Conservation (phyloP, 768 basidiomycete species). For the Wakefieldia striispora region DNA sequence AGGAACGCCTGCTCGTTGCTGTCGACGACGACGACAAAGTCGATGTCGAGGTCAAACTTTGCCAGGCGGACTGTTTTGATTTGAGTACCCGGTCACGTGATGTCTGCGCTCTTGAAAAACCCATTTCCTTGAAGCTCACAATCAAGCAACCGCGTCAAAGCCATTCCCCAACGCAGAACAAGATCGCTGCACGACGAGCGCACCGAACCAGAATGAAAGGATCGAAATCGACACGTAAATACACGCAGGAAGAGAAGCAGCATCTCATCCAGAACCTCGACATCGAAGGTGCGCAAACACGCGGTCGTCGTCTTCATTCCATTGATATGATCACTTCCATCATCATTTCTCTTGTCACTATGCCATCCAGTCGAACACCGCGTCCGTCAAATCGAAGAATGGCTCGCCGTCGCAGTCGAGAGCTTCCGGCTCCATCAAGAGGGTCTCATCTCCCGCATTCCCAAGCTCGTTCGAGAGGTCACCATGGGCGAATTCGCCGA, state of each 20-base stretch:
- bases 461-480: slow-evolving; percentile 68
- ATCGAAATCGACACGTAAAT: slow-evolving; percentile 32
- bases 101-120: not conserved
- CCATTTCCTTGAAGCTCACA: too few relatives aligned
- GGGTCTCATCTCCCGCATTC: slow-evolving; percentile 69
- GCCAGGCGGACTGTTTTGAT: too few relatives aligned
- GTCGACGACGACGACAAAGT: too few relatives aligned
- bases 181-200: too few relatives aligned
- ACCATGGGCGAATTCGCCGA: slow-evolving; percentile 76
- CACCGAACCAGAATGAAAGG: slow-evolving; percentile 24
- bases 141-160: not conserved
- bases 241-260: slow-evolving; percentile 66
- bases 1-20: not conserved
- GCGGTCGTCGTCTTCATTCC: too few relatives aligned
- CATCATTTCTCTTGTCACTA: too few relatives aligned
- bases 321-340: too few relatives aligned
- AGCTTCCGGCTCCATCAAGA: slow-evolving; percentile 76
- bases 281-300: slow-evolving; percentile 64
- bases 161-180: not conserved
- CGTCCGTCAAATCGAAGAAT: slow-evolving; percentile 69
- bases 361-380: slow-evolving; percentile 62
- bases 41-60: too few relatives aligned
- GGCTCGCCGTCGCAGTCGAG: slow-evolving; percentile 70
- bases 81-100: slow-evolving; percentile 12
- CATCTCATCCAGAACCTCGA: slow-evolving; percentile 77